Base-by-base conservation (phyloP, 441 rosid species). In the Populus hybrid region DNA sequence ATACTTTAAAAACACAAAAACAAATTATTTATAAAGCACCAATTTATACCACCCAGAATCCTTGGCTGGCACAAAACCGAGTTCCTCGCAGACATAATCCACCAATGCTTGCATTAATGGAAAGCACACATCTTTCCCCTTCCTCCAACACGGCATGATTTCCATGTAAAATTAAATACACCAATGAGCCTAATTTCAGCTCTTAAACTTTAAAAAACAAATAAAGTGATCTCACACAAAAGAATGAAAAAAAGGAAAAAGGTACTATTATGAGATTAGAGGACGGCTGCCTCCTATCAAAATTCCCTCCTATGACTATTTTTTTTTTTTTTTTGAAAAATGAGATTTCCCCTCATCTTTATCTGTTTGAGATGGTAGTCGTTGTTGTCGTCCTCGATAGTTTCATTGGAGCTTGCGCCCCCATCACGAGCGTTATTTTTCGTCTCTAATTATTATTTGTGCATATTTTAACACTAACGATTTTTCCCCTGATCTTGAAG, bases 341-440 rank as follows among this genome's bases (percentile, higher is more conserved):
- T 64, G 21, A 35, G 63, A 26, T 35, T 73, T 69, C 35, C 73
- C 78, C 35, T 40, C 80, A 69, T 81, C 85, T 50, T 84, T 83
- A 80, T 90, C 87, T 70, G 86, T 72, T 85, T 76, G 83, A 83
- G 86, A 75, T 80, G 10, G 79, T 75, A 80, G 81, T 66, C 69
- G 78, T 40, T 74, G 86, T 69, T 65, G 77, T 71, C 67, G 67
- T 77, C 77, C 81, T 63, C 54, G 71, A 42, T 76, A 76, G 64
- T 78, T n/a, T 82, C 88, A 84, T 88, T 34, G 94, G 80, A 78
- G 75, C 65, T 84, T 78, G 88, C 76, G 90, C 92, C 88, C 78
- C 78, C 85, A 80, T 89, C 94, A 82, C 89, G 78, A 84, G 89
- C 84, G 59, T 76, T 81, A 11, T 36, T 80, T 40, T 46, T 18